Evolutionary conservation across 2,329 filamentous ascomycete genomes (phyloP), one percentile per base, ranked within the genome.

Genomic region (Colletotrichum tropicicola): DNA sequence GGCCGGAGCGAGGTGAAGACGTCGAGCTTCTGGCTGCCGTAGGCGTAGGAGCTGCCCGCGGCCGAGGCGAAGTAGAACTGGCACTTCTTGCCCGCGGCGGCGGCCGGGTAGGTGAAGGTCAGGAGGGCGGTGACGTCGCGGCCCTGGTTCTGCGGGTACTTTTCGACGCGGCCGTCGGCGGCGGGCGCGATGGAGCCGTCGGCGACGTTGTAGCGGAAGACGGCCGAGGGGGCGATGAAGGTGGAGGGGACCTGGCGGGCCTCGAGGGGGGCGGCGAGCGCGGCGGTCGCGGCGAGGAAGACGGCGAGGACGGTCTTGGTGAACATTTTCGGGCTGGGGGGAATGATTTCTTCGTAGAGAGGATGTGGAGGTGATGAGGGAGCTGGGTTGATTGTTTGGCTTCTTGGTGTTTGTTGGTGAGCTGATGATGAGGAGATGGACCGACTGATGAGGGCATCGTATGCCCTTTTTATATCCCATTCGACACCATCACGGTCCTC

Each of bases 81-180:
- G 68, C 73, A 75, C 51, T 70, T 64, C 51, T 65, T 69, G 45
- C 70, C 72, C 10, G 59, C 39, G 1, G 68, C 57, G 5, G 44
- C 65, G 27, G 56, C 44, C 51, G 70, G 70, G 53, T 74, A 74
- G n/a, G 66, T 70, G 41, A 74, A 74, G 48, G 71, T 73, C 25
- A 74, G 30, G 39, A 75, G 73, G 45, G 73, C 68, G 28, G 72
- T 75, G 57, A 68, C 65, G 61, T 75, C 72, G 47, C 72, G 64
- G 55, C 70, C 69, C 2, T 37, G 51, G 67, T 74, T 56, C 9
- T 71, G 64, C 57, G 57, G 41, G 68, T 65, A 60, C 59, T 73
- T 73, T 39, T 53, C 60, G 15, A 73, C 61, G 43, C 59, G 28
- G 55, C 66, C 68, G 56, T 30, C 54, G 30, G 41, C 10, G 32